Base-by-base conservation (phyloP, 768 basidiomycete genomes). In the Pulveroboletus sp. region DNA sequence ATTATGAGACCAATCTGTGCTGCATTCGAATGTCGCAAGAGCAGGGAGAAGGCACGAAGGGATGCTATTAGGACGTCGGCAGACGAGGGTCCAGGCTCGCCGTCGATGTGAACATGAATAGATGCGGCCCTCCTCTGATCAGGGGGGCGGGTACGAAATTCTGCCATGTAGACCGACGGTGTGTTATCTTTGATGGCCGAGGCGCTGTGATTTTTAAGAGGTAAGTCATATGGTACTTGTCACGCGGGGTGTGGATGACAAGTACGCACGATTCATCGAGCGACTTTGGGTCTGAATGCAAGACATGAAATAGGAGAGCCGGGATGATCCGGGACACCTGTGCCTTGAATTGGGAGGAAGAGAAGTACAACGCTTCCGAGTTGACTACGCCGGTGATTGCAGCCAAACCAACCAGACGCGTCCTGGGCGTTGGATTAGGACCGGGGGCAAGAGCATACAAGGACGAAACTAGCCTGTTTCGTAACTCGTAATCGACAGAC, bases 81-180 rank as follows among this genome's bases (percentile, higher is more conserved):
- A 43, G 71, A 73, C 1, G 83, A 78, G 24, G 93, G 92, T 0
- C 93, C 93, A 43, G 83, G 80, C 59, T 96, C 89, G 9, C 93
- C 93, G 56, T 94, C 87, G 14, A 93, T 69, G 63, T 95, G 93
- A 8, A 86, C 71, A 63, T 94, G 93, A 12, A 96, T 86, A 2
- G 93, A 95, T 5, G 88, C 86, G 0, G 93, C 93, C 28, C 89
- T 81, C 47, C 93, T 74, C 65, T 94, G 89, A 12, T 83, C 72
- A 3, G 83, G 72, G 10, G 93, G 92, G 47, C 87, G 76, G 5
- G 83, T 83, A 32, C 90, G 80, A 58, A 93, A 95, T 62, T 94
- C 91, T 11, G 81, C 81, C 57, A 94, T 72, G 65, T 89, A 93
- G 2, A 85, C 81, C 1, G 92, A 91, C 3, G 75, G 76, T 1